Evolutionary conservation across 1,139 yeast genomes (phyloP), one percentile per base, ranked within the genome.

Genomic region (Geotrichum macrosporum): DNA sequence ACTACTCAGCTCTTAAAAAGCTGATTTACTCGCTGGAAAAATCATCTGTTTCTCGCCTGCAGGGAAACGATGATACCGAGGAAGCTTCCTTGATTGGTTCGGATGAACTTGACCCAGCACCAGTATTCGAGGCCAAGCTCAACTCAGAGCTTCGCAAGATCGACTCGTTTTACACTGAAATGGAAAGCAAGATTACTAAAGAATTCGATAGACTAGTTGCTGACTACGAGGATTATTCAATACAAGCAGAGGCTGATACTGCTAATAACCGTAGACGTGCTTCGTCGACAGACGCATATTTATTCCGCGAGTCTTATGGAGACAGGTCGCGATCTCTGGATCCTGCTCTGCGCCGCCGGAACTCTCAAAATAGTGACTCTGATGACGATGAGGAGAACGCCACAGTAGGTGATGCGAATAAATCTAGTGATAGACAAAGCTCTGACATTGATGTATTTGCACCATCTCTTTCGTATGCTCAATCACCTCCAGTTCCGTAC

Each of bases 1-100:
- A 80, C 61, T 82, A 82, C 62, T 77, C 82, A 3, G 72, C 75
- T 8, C 70, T 83, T 41, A 83, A 83, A 60, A 80, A 79, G 61
- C 69, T 44, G 19, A 76, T 81, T 36, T 82, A 81, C 59, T 56
- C 63, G 21, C 62, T 74, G 27, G 78, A 75, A 50, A 65, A 73
- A 50, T 67, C 68, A 33, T 38, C 42, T 3, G 46, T 48, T 9
- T 21, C 37, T 6, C 39, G 48, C 19, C 46, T 59, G 45, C 61
- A 60, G 48, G 57, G 61, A 37, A 53, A 57, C 10, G 57, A 51
- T 16, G 53, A 48, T 47, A 61, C 66, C 35, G 67, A 68, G 62
- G 40, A 59, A 60, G 43, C 69, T n/a, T 64, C 68, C 18, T 62
- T 72, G 32, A 63, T 69, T 4, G 53, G 59, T 1, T 56, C 53